Base-by-base conservation (phyloP, 768 basidiomycete species). In the Lentinula guzmanii region DNA sequence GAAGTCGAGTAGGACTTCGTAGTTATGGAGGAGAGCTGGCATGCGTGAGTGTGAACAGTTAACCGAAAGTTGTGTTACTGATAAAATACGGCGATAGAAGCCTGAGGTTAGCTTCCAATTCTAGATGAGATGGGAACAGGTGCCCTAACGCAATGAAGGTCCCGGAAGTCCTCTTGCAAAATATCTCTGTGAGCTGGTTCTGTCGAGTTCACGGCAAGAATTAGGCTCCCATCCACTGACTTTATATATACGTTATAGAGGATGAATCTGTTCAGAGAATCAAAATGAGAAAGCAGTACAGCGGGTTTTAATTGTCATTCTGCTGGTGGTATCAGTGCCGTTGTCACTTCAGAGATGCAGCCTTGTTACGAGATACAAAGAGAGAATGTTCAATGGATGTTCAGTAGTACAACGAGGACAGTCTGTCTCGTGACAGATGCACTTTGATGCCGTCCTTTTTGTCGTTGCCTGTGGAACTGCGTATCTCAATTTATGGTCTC, bases 1-100 rank as follows among this genome's bases (percentile, higher is more conserved):
- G 70, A 90, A 80, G 69, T 86, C 84, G 70, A 89, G 82, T 59
- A 83, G 76, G 69, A 89, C 79, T 67, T 87, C 87, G 74, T 86
- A 88, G 41, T 43, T 28, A 70, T 86, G 79, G 13, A 83, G 76
- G 65, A 78, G 74, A 33, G 79, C 80, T 62, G 87, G 87, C 87
- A 89, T 89, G 65, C 65, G 62, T 61, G 58, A 58, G 60, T 63
- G 59, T 61, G 45, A 50, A 33, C 18, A 63, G 75, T 76, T 69
- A 62, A 76, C 68, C 76, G 78, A 74, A 68, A 66, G 66, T 41
- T 58, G 50, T 43, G 45, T 7, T 35, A 39, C 45, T 45, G 61
- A 52, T 65, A 64, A 63, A 62, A 61, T 62, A 67, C 58, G 63
- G 61, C 21, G 53, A 61, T 35, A 55, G 59, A 53, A 62, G 57